Percentiles rank a stretch among this genome's conserved stretches.
Conservation (phyloP, 2,329 filamentous ascomycete genomes). For the Kalmusia sp. region DNA sequence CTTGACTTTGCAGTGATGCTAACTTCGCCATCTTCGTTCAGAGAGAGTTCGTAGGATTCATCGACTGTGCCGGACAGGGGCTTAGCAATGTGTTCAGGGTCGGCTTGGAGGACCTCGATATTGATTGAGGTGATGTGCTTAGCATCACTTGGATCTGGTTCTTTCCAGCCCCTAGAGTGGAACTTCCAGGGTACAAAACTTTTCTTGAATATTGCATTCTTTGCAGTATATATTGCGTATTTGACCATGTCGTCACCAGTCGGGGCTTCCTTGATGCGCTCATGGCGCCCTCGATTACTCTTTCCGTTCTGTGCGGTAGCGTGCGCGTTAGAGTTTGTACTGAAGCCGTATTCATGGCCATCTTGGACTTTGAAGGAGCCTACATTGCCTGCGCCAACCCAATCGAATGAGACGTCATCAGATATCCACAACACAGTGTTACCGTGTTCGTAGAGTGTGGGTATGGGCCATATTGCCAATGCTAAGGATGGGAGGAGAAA, state of each 20-base stretch:
- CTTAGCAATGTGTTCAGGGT: constrained; percentile 63
- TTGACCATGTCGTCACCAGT: constrained; percentile 59
- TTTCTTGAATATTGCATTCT: constrained; percentile 69
- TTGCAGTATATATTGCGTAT: constrained; percentile 60
- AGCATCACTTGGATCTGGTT: constrained; percentile 62
- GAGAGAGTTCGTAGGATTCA: constrained; percentile 75
- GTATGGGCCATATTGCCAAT: constrained; percentile 53
- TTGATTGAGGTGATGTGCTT: constrained; percentile 65
- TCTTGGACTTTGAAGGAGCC: constrained; percentile 23
- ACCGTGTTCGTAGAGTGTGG: constrained; percentile 46
- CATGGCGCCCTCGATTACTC: constrained; percentile 15
- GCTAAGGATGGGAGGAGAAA: constrained; percentile 31
- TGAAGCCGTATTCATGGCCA: constrained; percentile 21
- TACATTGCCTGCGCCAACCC: constrained; percentile 43
- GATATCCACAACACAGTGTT: constrained; percentile 50
- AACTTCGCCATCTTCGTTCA: constrained; percentile 66
- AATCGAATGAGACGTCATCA: constrained; percentile 43
- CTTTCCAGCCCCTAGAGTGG: constrained; percentile 67
- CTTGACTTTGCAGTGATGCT: constrained; percentile 70
- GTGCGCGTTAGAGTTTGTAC: constrained; percentile 27
- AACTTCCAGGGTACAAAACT: constrained; percentile 83
- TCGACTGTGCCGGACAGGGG: constrained; percentile 70
- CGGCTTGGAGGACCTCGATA: constrained; percentile 66
- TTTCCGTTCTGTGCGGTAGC: constrained; percentile 17
- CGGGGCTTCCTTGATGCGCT: constrained; percentile 24